Percentiles rank a stretch among this genome's conserved stretches.
Evolutionary conservation across 768 basidiomycete genomes (phyloP).

Genomic region (Rhizopogon vulgaris): DNA sequence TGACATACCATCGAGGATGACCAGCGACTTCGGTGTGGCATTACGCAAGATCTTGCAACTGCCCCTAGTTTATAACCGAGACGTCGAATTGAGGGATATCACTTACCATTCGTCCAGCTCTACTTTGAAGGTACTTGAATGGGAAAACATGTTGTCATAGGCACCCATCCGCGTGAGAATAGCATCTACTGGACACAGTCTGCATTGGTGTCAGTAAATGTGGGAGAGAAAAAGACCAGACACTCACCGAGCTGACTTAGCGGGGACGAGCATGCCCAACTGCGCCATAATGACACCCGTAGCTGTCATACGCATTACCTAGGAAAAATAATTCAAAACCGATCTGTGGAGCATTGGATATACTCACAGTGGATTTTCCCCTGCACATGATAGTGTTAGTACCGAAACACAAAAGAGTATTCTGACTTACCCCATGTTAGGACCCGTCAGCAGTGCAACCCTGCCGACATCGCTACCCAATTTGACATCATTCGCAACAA

Average conservation of each 20-base stretch:
- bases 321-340: slow-evolving; percentile 2
- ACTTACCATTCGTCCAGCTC: slow-evolving; percentile 93
- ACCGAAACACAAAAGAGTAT: not conserved
- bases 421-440: slow-evolving; percentile 76
- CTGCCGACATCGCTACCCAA: slow-evolving; percentile 72
- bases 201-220: slow-evolving; percentile 22
- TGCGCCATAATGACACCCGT: slow-evolving; percentile 93
- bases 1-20: slow-evolving; percentile 84
- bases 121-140: slow-evolving; percentile 96
- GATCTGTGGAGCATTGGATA: not conserved
- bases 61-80: not conserved
- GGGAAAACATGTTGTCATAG: slow-evolving; percentile 95
- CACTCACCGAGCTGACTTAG: slow-evolving; percentile 64
- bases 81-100: not conserved
- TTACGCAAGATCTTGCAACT: slow-evolving; percentile 92
- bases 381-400: slow-evolving; percentile 27
- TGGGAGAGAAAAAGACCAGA: not conserved
- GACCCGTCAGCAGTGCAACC: slow-evolving; percentile 82
- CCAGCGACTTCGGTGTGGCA: slow-evolving; percentile 89
- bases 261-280: slow-evolving; percentile 93
- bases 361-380: slow-evolving; percentile 68
- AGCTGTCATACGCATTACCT: slow-evolving; percentile 95
- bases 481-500: slow-evolving; percentile 91
- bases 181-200: slow-evolving; percentile 82
- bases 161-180: slow-evolving; percentile 98